Conservation (phyloP, 75 land plant genomes). For the Sequoiadendron giganteum region DNA sequence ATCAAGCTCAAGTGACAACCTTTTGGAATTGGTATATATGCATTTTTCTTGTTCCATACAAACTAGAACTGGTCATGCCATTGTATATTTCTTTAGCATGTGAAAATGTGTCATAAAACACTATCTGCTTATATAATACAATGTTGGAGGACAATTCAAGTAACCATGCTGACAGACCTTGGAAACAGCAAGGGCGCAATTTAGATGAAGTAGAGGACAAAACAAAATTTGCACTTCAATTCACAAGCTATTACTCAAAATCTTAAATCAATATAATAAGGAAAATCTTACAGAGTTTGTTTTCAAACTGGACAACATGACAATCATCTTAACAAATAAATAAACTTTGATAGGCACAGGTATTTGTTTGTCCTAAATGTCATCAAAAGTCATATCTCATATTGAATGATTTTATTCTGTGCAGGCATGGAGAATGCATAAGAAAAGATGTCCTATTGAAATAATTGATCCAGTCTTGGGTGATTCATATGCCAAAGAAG, state of each 20-base stretch:
- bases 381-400: neutral
- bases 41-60: neutral
- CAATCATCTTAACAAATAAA: neutral
- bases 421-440: conserved; percentile 17
- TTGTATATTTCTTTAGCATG: neutral
- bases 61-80: neutral
- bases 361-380: neutral
- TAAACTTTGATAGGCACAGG: neutral
- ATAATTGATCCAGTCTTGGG: neutral
- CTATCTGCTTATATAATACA: neutral
- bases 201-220: neutral
- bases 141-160: neutral
- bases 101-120: neutral
- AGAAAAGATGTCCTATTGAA: neutral
- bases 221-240: neutral
- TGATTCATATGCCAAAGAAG: neutral
- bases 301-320: neutral
- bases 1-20: neutral
- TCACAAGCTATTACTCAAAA: neutral
- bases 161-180: neutral
- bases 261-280: neutral
- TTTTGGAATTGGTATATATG: conserved; percentile 14
- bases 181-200: neutral
- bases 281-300: neutral
- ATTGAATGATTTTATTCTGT: neutral